Evolutionary conservation across 2,329 filamentous ascomycete genomes (phyloP).

Genomic region (Paraphoma chrysanthemicola): DNA sequence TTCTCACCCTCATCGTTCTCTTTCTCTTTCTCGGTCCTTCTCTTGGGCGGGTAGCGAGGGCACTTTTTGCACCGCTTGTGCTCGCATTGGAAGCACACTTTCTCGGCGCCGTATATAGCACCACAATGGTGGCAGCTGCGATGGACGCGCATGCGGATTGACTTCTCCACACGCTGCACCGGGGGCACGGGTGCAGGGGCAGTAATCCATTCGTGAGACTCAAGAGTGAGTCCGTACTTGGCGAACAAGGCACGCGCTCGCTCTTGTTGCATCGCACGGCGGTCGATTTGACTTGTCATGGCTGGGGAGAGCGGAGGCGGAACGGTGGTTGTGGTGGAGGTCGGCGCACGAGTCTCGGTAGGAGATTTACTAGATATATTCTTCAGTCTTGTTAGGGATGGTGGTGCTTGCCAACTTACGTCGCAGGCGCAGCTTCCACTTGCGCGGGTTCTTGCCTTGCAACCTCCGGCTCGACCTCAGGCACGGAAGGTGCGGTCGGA

Average conservation of each 20-base stretch:
- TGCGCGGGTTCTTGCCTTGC: conserved; percentile 3
- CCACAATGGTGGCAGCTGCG: conserved; percentile 83
- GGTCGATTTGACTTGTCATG: conserved; percentile 30
- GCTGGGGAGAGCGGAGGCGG: conserved; percentile 7
- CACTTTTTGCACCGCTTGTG: conserved; percentile 85
- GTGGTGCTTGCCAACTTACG: conserved; percentile 8
- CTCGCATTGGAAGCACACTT: conserved; percentile 77
- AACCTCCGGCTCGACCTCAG: not conserved
- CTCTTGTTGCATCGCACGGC: conserved; percentile 47
- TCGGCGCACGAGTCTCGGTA: conserved; percentile 4
- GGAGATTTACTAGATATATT: not conserved
- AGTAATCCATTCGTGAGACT: conserved; percentile 47
- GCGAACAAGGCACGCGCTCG: conserved; percentile 50
- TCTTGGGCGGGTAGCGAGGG: conserved; percentile 70
- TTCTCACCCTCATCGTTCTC: conserved; percentile 54
- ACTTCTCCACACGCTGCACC: conserved; percentile 70
- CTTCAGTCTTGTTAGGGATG: not conserved
- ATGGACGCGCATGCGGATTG: conserved; percentile 79
- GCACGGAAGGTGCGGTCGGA: conserved; percentile 14
- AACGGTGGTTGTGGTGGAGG: conserved; percentile 9
- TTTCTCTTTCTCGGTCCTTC: conserved; percentile 58
- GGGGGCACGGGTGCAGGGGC: conserved; percentile 30
- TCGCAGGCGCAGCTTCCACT: conserved; percentile 2
- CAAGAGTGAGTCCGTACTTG: conserved; percentile 52
- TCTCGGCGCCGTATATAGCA: conserved; percentile 74